Base-by-base conservation (phyloP, 1,284 basidiomycete genomes). In the Ustilago vetiveriae region DNA sequence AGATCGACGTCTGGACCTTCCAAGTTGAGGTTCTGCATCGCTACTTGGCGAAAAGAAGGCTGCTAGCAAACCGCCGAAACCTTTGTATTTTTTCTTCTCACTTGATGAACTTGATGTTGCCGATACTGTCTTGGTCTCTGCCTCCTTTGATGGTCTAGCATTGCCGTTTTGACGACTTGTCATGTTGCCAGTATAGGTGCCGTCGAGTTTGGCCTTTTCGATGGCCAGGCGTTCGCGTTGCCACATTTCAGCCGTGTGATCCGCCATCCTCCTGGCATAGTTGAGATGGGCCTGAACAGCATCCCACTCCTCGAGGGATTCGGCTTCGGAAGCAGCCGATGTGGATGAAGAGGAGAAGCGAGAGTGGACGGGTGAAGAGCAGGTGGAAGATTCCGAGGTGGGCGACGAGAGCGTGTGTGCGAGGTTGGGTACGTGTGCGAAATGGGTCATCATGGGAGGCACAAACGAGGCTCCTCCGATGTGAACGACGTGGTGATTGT, bases 201-300 rank as follows among this genome's bases (percentile, higher is more conserved):
- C 67, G 4, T 65, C 53, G 30, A 65, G 44, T 21, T 70, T 70
- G 10, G 67, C 52, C 39, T 65, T 65, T 49, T 70, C 67, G 50
- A 70, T 70, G 21, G 62, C 62, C 3, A 65, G 49, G 10, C 67
- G 45, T 45, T 70, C 62, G 24, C 42, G 48, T 52, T 70, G 67
- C 67, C 67, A 70, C 67, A 70, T 70, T 32, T 17, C 4, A 0
- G 67, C 52, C 3, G 67, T 70, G 50, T 70, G 62, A 10, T 43
- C 32, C 3, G 62, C 57, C 67, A 70, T 70, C 0, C 47, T 26
- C 3, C 46, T 24, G 2, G 67, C 67, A 39, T 70, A 70, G 4
- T 46, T 37, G 3, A 70, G 43, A 16, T 70, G 67, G 1, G 66
- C 66, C 9, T 63, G 66, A 0, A 63, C 59, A 6, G 55, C 47